Percentiles rank a stretch among this genome's conserved stretches.
Evolutionary conservation across 352 stramenopile species (phyloP).

Genomic region (Phytopythium cucurbitacearum): DNA sequence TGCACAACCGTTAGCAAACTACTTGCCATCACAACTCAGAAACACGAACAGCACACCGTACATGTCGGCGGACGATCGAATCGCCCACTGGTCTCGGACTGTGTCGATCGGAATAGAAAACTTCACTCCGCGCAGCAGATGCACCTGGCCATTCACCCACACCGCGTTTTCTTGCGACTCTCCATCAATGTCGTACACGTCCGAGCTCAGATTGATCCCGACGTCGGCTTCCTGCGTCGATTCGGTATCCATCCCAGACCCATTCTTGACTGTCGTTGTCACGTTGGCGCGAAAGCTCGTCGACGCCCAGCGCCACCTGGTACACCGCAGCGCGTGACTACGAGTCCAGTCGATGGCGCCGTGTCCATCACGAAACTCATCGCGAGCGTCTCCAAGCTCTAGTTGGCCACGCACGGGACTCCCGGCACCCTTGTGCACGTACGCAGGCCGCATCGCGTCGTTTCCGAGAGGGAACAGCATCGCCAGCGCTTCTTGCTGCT

Average conservation of each 20-base stretch:
- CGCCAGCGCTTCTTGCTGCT: conserved; percentile 25
- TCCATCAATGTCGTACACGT: conserved; percentile 45
- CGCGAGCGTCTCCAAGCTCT: conserved; percentile 12
- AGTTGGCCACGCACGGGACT: conserved; percentile 21
- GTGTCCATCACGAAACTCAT: conserved; percentile 11
- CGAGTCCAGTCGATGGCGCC: conserved; percentile 41
- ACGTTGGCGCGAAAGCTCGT: conserved; percentile 25
- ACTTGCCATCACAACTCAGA: too few relatives aligned
- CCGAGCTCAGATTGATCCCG: conserved; percentile 41
- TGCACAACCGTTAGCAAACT: background rate
- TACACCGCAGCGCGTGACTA: conserved; percentile 32
- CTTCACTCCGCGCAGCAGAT: conserved; percentile 26
- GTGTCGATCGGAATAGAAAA: conserved; percentile 21
- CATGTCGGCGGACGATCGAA: conserved; percentile 6
- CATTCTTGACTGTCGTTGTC: conserved; percentile 5
- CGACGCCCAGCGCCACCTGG: conserved; percentile 37
- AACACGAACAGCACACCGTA: background rate
- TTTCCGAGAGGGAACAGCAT: conserved; percentile 39
- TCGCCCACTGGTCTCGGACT: conserved; percentile 11
- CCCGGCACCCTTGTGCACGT: conserved; percentile 38
- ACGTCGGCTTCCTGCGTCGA: conserved; percentile 12
- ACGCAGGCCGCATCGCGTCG: conserved; percentile 32
- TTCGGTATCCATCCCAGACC: background rate
- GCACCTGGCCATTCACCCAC: conserved; percentile 36
- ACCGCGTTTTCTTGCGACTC: conserved; percentile 49